These are phyloP conservation scores for Solanum medicagineum DNA, from an alignment of 257 asterid genomes.

Conservation along the genomic window DNA sequence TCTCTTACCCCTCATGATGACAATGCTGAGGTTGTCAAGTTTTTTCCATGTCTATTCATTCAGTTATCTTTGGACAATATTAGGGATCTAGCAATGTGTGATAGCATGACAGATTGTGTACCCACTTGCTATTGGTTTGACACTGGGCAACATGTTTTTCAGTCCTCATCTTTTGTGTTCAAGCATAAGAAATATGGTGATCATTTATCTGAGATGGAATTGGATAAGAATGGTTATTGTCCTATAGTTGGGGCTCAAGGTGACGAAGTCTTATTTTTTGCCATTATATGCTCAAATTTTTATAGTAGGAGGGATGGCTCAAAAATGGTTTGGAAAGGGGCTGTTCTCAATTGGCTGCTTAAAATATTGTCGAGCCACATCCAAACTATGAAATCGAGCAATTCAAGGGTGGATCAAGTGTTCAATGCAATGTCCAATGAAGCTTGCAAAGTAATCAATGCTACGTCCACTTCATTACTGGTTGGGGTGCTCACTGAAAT, in stretches of 20 bases:
- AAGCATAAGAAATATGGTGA: slow-evolving; percentile 16
- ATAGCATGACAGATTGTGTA: not conserved
- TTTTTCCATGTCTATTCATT: not conserved
- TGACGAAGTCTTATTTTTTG: slow-evolving; percentile 55
- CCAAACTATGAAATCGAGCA: not conserved
- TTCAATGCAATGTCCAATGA: not conserved
- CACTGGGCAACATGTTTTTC: no score
- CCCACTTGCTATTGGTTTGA: not conserved
- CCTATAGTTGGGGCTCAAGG: slow-evolving; percentile 72
- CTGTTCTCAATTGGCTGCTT: not conserved
- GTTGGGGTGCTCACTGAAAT: no score
- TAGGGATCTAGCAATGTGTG: not conserved
- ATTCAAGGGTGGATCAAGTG: not conserved
- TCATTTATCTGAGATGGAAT: slow-evolving; percentile 29
- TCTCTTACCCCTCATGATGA: not conserved
- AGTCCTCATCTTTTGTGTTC: not conserved
- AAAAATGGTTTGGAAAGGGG: not conserved
- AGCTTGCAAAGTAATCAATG: not conserved
- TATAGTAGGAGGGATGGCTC: not conserved
- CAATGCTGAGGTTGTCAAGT: not conserved
- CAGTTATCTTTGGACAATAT: not conserved
- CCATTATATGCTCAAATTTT: not conserved
- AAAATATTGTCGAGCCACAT: not conserved
- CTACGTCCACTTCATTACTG: no score
- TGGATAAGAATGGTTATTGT: slow-evolving; percentile 47